These are phyloP conservation scores for Tricholoma hemisulphureum DNA, from an alignment of 768 basidiomycete species.

Conservation along the genomic window DNA sequence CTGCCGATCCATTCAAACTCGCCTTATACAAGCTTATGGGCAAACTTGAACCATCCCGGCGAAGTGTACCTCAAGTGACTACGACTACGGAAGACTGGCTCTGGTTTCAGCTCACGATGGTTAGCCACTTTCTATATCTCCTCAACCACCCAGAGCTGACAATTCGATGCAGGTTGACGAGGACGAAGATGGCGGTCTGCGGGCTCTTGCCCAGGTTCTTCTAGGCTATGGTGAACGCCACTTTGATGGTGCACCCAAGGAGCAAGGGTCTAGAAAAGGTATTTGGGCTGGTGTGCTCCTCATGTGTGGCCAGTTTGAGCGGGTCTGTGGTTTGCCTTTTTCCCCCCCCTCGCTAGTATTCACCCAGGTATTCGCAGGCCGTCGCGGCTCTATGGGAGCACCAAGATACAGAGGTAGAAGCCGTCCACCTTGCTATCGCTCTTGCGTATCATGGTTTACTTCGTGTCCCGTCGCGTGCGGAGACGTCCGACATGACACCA, in stretches of 20 bases:
- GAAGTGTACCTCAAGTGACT: conserved; percentile 82
- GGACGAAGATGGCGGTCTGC: conserved; percentile 75
- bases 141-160: background rate
- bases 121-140: conserved; percentile 23
- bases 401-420: conserved; percentile 85
- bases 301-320: conserved; percentile 92
- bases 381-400: conserved; percentile 89
- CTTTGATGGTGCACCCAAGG: conserved; percentile 66
- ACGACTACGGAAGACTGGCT: conserved; percentile 97
- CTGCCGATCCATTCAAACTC: conserved; percentile 92
- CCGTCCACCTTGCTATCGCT: conserved; percentile 89
- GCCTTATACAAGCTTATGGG: conserved; percentile 96
- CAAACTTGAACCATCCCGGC: conserved; percentile 77
- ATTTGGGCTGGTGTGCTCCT: conserved; percentile 83
- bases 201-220: conserved; percentile 70
- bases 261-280: conserved; percentile 59
- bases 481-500: conserved; percentile 82
- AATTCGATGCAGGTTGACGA: conserved; percentile 60
- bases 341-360: background rate
- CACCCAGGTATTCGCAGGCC: conserved; percentile 53
- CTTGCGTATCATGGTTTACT: conserved; percentile 92
- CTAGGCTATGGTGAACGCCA: conserved; percentile 79
- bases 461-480: conserved; percentile 75
- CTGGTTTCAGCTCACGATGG: conserved; percentile 94
- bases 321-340: conserved; percentile 46